These are phyloP conservation scores for Rhodomyrtus psidioides DNA, from an alignment of 441 rosid species.

Conservation along the genomic window DNA sequence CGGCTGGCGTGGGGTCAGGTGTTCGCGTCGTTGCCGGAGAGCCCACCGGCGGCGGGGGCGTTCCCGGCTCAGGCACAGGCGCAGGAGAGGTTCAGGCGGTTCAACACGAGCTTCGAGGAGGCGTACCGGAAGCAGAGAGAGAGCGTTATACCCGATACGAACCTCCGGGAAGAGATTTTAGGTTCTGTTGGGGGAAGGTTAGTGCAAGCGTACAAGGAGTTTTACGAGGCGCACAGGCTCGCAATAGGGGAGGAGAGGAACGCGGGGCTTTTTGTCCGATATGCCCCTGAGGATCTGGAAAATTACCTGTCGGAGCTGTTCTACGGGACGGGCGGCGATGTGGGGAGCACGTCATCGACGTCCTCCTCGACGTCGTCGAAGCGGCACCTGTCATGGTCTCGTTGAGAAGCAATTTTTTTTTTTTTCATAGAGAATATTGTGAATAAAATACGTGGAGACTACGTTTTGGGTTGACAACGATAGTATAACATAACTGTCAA, in stretches of 20 bases:
- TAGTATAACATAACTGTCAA: not conserved
- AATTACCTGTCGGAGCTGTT: not conserved
- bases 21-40: conserved; percentile 26
- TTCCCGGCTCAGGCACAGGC: not conserved
- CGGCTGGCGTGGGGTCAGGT: conserved; percentile 51
- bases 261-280: not conserved
- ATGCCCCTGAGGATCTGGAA: conserved; percentile 4
- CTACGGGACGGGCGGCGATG: not conserved
- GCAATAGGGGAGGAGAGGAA: not conserved
- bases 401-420: not conserved
- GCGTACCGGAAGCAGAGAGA: conserved; percentile 4
- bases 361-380: not conserved
- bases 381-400: not conserved
- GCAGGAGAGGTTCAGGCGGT: not conserved
- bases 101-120: conserved; percentile 9
- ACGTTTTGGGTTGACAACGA: not conserved
- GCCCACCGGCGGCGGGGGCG: conserved; percentile 4
- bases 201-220: not conserved
- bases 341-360: not conserved
- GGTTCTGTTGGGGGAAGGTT: not conserved
- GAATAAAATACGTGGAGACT: not conserved
- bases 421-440: not conserved
- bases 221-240: not conserved
- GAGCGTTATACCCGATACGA: not conserved
- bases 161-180: conserved; percentile 6